Evolutionary conservation across 106 monocot genomes (phyloP).

Genomic region (Posidonia australis): DNA sequence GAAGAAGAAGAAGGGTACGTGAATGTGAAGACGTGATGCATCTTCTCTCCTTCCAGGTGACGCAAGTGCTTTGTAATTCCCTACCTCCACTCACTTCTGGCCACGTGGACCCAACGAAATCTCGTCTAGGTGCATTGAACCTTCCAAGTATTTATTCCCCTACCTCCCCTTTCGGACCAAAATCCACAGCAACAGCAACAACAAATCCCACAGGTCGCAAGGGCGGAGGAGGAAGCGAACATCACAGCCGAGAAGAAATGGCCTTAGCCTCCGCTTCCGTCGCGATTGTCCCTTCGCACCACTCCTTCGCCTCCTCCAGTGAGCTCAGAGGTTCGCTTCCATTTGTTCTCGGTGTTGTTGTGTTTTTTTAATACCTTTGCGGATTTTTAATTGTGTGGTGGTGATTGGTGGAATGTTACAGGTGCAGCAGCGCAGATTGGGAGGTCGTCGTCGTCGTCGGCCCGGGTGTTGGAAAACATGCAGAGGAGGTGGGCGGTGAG

Average conservation of each 20-base stretch:
- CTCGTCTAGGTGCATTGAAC: not conserved
- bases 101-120: not conserved
- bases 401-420: not conserved
- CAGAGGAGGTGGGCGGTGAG: constrained; percentile 14
- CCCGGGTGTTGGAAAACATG: too few relatives aligned
- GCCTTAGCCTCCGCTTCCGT: not conserved
- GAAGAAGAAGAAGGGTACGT: constrained; percentile 48
- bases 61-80: not conserved
- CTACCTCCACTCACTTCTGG: not conserved
- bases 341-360: too few relatives aligned
- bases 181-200: not conserved
- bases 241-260: too few relatives aligned
- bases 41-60: not conserved
- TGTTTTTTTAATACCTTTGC: too few relatives aligned
- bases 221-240: too few relatives aligned
- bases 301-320: not conserved
- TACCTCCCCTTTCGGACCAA: not conserved
- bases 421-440: too few relatives aligned
- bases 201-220: not conserved
- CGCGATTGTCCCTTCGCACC: not conserved
- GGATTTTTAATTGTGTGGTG: not conserved
- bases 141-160: too few relatives aligned
- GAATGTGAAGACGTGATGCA: constrained; percentile 10
- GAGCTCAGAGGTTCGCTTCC: too few relatives aligned
- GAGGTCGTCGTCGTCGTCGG: too few relatives aligned